Conservation (phyloP, 2,329 filamentous ascomycete genomes). For the Arthroderma sp. region DNA sequence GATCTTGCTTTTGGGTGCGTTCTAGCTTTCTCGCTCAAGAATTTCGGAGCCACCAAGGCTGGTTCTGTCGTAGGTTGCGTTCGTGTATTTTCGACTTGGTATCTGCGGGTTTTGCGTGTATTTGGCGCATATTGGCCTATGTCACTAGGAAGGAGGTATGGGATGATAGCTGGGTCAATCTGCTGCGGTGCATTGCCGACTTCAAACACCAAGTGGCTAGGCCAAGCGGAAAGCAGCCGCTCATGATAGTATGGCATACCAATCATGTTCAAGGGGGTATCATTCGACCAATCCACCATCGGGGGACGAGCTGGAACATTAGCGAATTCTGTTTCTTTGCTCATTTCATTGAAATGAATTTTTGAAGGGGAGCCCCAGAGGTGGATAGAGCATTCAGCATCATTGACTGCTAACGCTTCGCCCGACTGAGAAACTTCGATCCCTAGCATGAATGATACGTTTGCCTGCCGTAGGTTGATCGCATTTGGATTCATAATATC, state of each 20-base stretch:
- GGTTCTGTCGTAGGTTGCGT: conserved; percentile 46
- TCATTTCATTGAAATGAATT: conserved; percentile 72
- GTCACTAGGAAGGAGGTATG: conserved; percentile 54
- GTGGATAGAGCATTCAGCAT: conserved; percentile 65
- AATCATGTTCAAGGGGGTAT: conserved; percentile 69
- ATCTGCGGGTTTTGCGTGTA: conserved; percentile 56
- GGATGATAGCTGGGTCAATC: conserved; percentile 57
- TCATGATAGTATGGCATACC: conserved; percentile 94
- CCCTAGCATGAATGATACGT: conserved; percentile 62
- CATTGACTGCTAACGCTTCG: conserved; percentile 68
- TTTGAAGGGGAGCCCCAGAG: conserved; percentile 82
- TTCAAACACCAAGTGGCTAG: conserved; percentile 68
- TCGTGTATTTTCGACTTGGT: conserved; percentile 71
- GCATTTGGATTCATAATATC: conserved; percentile 89
- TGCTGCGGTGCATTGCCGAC: conserved; percentile 69
- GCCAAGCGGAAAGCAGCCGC: conserved; percentile 75
- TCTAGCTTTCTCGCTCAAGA: conserved; percentile 83
- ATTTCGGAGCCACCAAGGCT: conserved; percentile 65
- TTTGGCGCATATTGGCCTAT: conserved; percentile 70
- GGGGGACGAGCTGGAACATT: conserved; percentile 51
- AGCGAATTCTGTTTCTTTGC: conserved; percentile 63
- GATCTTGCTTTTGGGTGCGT: conserved; percentile 37
- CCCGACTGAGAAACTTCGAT: conserved; percentile 81
- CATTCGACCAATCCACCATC: conserved; percentile 54
- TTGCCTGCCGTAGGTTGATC: conserved; percentile 71